These are phyloP conservation scores for Tetratostichococcus sp. DNA, from an alignment of 139 green algal genomes.

Conservation along the genomic window DNA sequence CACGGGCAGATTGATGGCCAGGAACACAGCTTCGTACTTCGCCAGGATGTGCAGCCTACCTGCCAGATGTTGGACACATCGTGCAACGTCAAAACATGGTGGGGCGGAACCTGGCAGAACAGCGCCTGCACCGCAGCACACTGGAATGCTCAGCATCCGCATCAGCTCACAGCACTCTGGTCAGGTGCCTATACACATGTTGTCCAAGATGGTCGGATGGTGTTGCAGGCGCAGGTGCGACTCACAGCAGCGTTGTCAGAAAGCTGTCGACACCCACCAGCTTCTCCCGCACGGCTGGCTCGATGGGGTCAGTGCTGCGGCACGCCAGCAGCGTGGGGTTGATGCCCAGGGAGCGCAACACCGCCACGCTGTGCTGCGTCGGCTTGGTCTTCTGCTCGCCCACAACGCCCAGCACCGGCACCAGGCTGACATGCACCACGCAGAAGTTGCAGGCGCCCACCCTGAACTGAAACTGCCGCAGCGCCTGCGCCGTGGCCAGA, in stretches of 20 bases:
- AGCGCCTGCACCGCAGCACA: conserved; percentile 63
- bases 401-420: conserved; percentile 95
- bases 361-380: conserved; percentile 93
- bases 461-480: conserved; percentile 79
- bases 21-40: no score
- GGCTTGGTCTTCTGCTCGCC: conserved; percentile 99
- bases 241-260: no score
- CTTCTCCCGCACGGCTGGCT: conserved; percentile 80
- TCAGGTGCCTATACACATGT: no score
- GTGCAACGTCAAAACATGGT: conserved; percentile 90
- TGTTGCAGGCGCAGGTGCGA: not conserved
- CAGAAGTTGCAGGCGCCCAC: conserved; percentile 83
- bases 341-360: conserved; percentile 88
- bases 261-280: conserved; percentile 50
- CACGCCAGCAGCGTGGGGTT: conserved; percentile 88
- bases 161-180: no score
- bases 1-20: no score
- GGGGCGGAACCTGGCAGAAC: conserved; percentile 90
- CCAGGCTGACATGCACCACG: conserved; percentile 91
- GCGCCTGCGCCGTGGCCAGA: conserved; percentile 35
- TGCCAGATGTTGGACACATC: conserved; percentile 99
- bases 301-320: conserved; percentile 70
- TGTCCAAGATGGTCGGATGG: no score
- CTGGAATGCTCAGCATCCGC: no score
- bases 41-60: no score